Base-by-base conservation (phyloP, 2,329 filamentous ascomycete species). In the Plectosphaerella sp. region DNA sequence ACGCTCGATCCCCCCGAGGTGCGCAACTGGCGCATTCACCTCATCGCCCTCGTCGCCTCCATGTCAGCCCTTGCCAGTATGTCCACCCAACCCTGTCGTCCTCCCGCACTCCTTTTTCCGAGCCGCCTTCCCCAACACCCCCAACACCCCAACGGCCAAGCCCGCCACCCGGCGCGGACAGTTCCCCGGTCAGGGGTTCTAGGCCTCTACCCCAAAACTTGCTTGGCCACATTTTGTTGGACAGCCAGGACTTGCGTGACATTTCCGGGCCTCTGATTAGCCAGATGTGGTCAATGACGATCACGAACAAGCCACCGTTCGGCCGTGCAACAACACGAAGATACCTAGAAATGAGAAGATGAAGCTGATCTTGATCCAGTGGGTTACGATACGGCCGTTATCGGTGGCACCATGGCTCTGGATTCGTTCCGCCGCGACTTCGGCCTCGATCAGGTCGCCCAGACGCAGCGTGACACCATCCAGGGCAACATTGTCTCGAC, bases 351-450 rank as follows among this genome's bases (percentile, higher is more conserved):
- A 43, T 9, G n/a, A 11, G 16, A 20, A 22, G 22, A 22, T 22
- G 22, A 20, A 16, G 41, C 24, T 49, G 37, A 49, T 36, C 14
- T 14, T 24, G 10, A 3, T 16, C 3, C 41, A 66, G 65, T 70
- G 63, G 67, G 66, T 8, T 70, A 71, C 49, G 68, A 70, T 14
- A 68, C 67, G 16, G 63, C 67, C 18, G 67, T 72, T 47, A 72
- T 72, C 22, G 69, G 70, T 42, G 69, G 69, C 42, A 70, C 68
- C 1, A 70, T 71, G 65, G 67, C 67, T 15, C 54, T 70, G 20
- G 65, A 69, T 51, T 68, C 65, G 15, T 71, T 71, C 54, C 61
- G 62, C 16, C 59, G 63, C 14, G 68, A 71, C 57, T 71, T 70
- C 56, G 59, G 57, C n/a, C 61, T 70, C 14, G 60, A 59, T 36